Percentiles rank a stretch among this genome's conserved stretches.
phyloP scores from a whole-genome alignment of 2,329 filamentous ascomycete genomes.

The Ilyonectria mors-panacis region DNA sequence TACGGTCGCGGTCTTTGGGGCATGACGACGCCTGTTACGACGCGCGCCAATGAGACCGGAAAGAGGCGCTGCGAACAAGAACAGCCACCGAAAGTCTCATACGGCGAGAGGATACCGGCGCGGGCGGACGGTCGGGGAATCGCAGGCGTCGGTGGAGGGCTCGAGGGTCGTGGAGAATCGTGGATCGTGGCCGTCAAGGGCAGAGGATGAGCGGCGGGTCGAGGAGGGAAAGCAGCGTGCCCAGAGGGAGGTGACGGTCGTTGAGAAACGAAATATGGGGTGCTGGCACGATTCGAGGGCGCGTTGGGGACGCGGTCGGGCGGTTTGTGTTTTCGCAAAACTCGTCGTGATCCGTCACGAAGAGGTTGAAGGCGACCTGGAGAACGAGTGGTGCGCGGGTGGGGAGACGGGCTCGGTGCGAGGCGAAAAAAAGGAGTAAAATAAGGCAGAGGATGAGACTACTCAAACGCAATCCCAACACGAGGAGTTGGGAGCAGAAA shows the following conservation, averaged over 20 bases:
- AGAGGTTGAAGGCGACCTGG: conserved; percentile 45
- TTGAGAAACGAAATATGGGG: conserved; percentile 33
- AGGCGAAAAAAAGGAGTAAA: conserved; percentile 28
- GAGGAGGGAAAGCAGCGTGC: conserved; percentile 30
- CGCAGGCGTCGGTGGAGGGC: conserved; percentile 34
- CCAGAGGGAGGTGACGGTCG: conserved; percentile 21
- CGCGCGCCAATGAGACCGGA: conserved; percentile 54
- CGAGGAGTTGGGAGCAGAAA: conserved; percentile 35
- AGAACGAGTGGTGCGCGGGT: conserved; percentile 46
- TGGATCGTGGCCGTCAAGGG: conserved; percentile 38
- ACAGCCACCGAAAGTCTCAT: conserved; percentile 43
- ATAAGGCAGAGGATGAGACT: conserved; percentile 41
- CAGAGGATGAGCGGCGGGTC: conserved; percentile 38
- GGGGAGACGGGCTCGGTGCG: conserved; percentile 34
- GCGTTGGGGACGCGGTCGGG: conserved; percentile 44
- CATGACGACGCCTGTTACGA: conserved; percentile 71
- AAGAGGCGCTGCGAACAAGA: conserved; percentile 38
- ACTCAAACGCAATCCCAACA: conserved; percentile 46
- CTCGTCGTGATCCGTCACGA: conserved; percentile 50
- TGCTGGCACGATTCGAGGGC: conserved; percentile 39
- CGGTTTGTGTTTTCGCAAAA: conserved; percentile 51
- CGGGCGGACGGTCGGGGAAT: conserved; percentile 30
- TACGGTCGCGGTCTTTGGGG: conserved; percentile 68
- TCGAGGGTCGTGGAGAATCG: conserved; percentile 32
- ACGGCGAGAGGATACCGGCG: conserved; percentile 31